phyloP scores from a whole-genome alignment of 2,329 filamentous ascomycete species.

The Ophiostoma sp. region DNA sequence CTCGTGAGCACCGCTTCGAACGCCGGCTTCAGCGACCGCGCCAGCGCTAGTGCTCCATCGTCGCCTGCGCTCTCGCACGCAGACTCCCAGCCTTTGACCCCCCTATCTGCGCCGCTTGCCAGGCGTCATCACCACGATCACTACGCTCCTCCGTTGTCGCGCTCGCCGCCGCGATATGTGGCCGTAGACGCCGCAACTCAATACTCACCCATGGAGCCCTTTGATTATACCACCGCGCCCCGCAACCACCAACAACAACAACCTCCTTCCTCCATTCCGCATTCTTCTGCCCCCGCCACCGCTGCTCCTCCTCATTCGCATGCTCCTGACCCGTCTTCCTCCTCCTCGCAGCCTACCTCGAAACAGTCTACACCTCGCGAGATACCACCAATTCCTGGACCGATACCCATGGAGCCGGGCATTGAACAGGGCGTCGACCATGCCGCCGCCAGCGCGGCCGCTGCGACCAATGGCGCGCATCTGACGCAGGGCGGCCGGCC shows the following conservation, averaged over 20 bases:
- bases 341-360: background rate
- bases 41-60: slow-evolving; percentile 10
- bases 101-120: background rate
- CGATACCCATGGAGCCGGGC: slow-evolving; percentile 34
- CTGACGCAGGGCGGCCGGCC: background rate
- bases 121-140: background rate
- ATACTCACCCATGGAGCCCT: slow-evolving; percentile 51
- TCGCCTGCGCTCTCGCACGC: slow-evolving; percentile 14
- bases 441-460: slow-evolving; percentile 14
- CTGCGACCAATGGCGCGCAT: background rate
- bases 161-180: slow-evolving; percentile 28
- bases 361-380: slow-evolving; percentile 30
- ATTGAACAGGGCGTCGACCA: slow-evolving; percentile 32
- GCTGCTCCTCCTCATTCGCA: no score
- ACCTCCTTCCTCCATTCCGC: background rate
- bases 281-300: background rate
- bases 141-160: background rate
- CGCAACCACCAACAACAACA: slow-evolving; percentile 18
- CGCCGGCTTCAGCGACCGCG: background rate
- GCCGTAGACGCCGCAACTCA: slow-evolving; percentile 51
- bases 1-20: background rate
- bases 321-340: background rate
- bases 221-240: slow-evolving; percentile 39
- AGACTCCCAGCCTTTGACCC: background rate
- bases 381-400: slow-evolving; percentile 35